Percentiles rank a stretch among this genome's conserved stretches.
These are phyloP conservation scores for Dendrobium catenatum DNA, from an alignment of 106 monocot genomes.

Conservation along the genomic window DNA sequence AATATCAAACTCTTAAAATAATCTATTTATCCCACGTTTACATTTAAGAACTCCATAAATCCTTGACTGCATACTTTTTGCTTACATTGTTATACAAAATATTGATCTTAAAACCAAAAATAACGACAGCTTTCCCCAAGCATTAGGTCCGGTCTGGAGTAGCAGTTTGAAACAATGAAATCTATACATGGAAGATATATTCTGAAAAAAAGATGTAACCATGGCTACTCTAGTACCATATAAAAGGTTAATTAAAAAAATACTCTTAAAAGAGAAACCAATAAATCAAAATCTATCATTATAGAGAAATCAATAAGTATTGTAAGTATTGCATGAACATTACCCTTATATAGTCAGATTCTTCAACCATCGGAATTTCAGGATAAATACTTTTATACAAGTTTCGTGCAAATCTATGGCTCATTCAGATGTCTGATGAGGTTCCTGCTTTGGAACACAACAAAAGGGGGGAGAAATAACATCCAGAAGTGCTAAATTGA, in stretches of 20 bases:
- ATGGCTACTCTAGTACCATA: neutral
- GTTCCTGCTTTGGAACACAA: conserved; percentile 37
- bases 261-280: neutral
- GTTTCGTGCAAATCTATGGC: conserved; percentile 45
- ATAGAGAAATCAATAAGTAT: neutral
- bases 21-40: neutral
- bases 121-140: neutral
- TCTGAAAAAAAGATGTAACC: neutral
- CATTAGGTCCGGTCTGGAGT: neutral
- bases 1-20: neutral
- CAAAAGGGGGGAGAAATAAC: neutral
- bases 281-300: neutral
- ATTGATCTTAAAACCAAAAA: neutral
- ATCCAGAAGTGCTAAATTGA: neutral
- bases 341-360: conserved; percentile 69
- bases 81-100: neutral
- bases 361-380: conserved; percentile 81
- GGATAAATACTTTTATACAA: conserved; percentile 39
- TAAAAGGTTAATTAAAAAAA: neutral
- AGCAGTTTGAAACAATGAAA: neutral
- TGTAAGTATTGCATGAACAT: neutral
- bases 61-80: neutral
- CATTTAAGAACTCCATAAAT: neutral
- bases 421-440: conserved; percentile 45
- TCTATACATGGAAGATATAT: neutral